Percentiles rank a stretch among this genome's conserved stretches.
Evolutionary conservation across 805 yeast genomes (phyloP).

Genomic region (Kuraishia borneana): DNA sequence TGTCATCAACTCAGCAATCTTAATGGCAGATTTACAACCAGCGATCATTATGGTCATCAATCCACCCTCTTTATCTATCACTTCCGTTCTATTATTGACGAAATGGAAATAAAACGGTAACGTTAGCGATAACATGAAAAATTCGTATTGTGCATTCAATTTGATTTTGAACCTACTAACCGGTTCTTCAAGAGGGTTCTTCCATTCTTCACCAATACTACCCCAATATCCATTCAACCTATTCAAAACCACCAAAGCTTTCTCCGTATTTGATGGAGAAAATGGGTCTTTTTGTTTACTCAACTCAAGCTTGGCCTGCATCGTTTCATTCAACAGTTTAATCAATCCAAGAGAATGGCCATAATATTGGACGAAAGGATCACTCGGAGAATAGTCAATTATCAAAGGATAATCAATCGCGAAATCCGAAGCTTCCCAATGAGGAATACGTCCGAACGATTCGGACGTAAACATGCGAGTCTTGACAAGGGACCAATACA

Average conservation of each 20-base stretch:
- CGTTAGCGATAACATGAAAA: slow-evolving; percentile 27
- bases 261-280: slow-evolving; percentile 26
- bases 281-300: slow-evolving; percentile 25
- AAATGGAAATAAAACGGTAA: slow-evolving; percentile 31
- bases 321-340: slow-evolving; percentile 25
- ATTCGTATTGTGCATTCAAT: slow-evolving; percentile 28
- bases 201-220: slow-evolving; percentile 20
- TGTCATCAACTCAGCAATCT: slow-evolving; percentile 25
- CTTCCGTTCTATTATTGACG: slow-evolving; percentile 21
- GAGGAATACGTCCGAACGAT: slow-evolving; percentile 33
- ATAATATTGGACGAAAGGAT: slow-evolving; percentile 19
- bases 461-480: slow-evolving; percentile 28
- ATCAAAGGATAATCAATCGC: slow-evolving; percentile 27
- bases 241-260: slow-evolving; percentile 23
- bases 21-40: slow-evolving; percentile 28
- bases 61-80: slow-evolving; percentile 27
- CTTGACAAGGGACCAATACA: slow-evolving; percentile 34
- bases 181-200: slow-evolving; percentile 19
- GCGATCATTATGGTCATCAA: slow-evolving; percentile 25
- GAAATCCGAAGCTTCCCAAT: slow-evolving; percentile 31
- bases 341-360: slow-evolving; percentile 23
- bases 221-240: slow-evolving; percentile 23
- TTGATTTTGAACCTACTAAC: slow-evolving; percentile 27
- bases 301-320: slow-evolving; percentile 24
- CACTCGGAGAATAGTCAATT: slow-evolving; percentile 16